Evolutionary conservation across 2,329 filamentous ascomycete genomes (phyloP), one percentile per base, ranked within the genome.

Genomic region (Akanthomyces uredinophilus): DNA sequence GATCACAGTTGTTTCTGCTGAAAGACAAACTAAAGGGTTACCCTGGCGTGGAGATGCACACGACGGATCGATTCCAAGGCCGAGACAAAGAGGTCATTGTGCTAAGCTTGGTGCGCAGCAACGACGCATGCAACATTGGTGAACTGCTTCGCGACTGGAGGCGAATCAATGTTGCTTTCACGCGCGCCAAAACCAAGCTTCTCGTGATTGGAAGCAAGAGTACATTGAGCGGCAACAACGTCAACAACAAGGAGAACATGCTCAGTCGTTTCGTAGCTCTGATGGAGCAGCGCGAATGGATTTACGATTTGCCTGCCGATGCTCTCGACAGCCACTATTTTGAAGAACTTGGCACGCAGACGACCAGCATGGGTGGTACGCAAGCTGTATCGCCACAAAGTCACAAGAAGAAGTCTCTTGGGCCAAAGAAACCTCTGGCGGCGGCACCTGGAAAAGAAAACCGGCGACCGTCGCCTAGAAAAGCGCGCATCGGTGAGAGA

Each of bases 51-150:
- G 95, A 99, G 75, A 92, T 98, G 83, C 92, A 99, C 75, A 98
- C 95, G 0, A 93, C 95, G 3, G 95, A 99, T 75, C 92, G 94
- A 50, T 99, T 96, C 74, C 95, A 99, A 73, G 95, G 95, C 7
- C 86, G 95, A 11, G 95, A 99, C 76, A 99, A 99, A 72, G 92
- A 96, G 70, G 88, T 96, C 3, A 85, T 98, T 0, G 85, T 99
- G 16, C 83, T 99, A 10, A 91, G 87, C 61, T 87, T 96, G 35
- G 95, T 98, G 16, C 85, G 95, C 35, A 94, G 87, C 72, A 99
- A 99, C 69, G 87, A 93, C 24, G 83, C 84, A 1, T 86, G 87
- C 65, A 86, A 83, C 55, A 93, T 99, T n/a, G 95, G 95, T 20
- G 95, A 98, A 61, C 75, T 99, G 51, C 80, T 99, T 32, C 90